A percentile compares a stretch with the other conserved stretches of the same genome.
These are phyloP conservation scores for Aspergillus eucalypticola DNA, from an alignment of 2,329 filamentous ascomycete genomes.

Conservation along the genomic window DNA sequence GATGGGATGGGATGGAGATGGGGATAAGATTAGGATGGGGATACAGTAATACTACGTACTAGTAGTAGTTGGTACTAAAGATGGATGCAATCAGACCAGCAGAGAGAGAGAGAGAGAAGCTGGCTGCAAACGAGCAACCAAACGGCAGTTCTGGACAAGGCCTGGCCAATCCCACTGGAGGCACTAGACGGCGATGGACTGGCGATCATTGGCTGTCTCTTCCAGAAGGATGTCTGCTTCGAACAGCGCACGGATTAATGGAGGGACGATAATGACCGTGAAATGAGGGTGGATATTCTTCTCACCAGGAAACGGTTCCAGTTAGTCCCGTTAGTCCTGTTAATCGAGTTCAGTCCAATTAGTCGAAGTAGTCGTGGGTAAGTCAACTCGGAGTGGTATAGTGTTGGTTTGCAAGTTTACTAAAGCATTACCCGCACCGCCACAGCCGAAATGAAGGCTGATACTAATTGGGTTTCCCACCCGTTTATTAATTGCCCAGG, in stretches of 20 bases:
- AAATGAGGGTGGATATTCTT: not conserved
- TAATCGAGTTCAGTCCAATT: no score
- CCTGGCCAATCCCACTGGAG: constrained; percentile 18
- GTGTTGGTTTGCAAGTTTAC: not conserved
- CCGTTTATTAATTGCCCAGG: no score
- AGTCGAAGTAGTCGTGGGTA: no score
- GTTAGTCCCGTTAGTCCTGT: no score
- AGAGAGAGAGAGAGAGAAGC: constrained; percentile 21
- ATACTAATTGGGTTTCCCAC: not conserved
- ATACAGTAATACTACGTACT: not conserved
- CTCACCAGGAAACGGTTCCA: no score
- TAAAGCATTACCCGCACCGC: not conserved
- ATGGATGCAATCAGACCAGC: constrained; percentile 9
- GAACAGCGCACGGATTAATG: not conserved
- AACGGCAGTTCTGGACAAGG: constrained; percentile 16
- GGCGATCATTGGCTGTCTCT: not conserved
- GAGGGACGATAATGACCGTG: not conserved
- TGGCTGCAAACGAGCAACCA: constrained; percentile 13
- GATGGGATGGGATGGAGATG: constrained; percentile 9
- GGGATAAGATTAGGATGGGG: not conserved
- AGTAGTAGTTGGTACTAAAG: not conserved
- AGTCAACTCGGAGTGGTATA: no score
- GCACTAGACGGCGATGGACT: not conserved
- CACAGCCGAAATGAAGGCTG: not conserved
- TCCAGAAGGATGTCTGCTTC: not conserved